Percentiles rank a stretch among this genome's conserved stretches.
These are phyloP conservation scores for Verticillium nubilum DNA, from an alignment of 2,329 filamentous ascomycete species.

Conservation along the genomic window DNA sequence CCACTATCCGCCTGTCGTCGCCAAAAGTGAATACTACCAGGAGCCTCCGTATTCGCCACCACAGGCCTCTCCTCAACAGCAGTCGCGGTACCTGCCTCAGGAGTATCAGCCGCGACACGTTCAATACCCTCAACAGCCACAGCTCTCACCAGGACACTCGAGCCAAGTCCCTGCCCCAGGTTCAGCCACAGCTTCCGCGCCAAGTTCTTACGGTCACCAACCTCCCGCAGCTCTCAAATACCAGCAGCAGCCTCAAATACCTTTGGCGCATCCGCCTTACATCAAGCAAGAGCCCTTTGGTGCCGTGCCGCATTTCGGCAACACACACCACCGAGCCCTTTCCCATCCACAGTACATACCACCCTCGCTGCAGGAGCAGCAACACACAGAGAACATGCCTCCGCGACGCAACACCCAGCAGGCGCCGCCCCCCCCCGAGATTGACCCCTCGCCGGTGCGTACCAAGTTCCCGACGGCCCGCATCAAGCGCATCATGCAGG, in stretches of 20 bases:
- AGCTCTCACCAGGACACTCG: background rate
- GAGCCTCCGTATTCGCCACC: constrained; percentile 3
- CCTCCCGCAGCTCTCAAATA: background rate
- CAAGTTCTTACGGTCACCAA: constrained; percentile 1
- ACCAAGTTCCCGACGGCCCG: constrained; percentile 96
- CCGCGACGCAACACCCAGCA: constrained; percentile 31
- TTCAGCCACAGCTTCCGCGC: background rate
- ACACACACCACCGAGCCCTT: constrained; percentile 9
- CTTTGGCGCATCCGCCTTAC: constrained; percentile 7
- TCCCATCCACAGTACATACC: constrained; percentile 13
- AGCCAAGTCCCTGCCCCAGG: background rate
- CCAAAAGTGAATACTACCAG: constrained; percentile 8
- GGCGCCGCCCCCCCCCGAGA: constrained; percentile 29
- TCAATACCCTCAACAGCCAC: background rate
- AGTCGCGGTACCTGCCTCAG: constrained; percentile 1
- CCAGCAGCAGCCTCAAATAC: background rate
- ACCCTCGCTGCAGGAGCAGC: constrained; percentile 13
- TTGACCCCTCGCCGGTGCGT: constrained; percentile 68
- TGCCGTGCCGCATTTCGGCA: constrained; percentile 4
- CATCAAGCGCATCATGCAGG: constrained; percentile 99
- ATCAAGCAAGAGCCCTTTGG: background rate
- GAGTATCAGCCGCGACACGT: constrained; percentile 11
- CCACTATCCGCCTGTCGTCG: background rate
- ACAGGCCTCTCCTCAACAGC: constrained; percentile 6
- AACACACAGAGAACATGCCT: constrained; percentile 25